Base-by-base conservation (phyloP, 192 early-diverging fungal species). In the Geosiphon pyriformis region DNA sequence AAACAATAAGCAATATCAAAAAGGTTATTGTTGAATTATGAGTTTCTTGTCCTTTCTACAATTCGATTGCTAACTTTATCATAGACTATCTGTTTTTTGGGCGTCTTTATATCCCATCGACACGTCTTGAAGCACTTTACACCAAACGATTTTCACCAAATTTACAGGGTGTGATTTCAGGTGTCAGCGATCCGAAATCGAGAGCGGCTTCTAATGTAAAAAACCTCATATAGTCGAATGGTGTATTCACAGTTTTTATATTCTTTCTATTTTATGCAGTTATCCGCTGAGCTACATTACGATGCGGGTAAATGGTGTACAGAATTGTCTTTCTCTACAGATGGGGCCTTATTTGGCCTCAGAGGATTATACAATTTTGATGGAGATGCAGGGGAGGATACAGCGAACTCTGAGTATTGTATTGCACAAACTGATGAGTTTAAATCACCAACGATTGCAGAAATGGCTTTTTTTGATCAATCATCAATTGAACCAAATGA, bases 311-410 rank as follows among this genome's bases (percentile, higher is more conserved):
- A 85, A 71, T 92, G 87, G 80, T 90, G 87, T 67, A 83, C 83
- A 10, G 92, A 94, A 67, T 67, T 85, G 22, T 89, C 83, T 25
- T 90, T 85, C 71, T 83, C 84, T 1, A 88, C 92, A 0, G 87
- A 88, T 46, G 90, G 90, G 71, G 83, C 81, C 20, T 74, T 96
- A 6, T 69, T 94, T 34, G 95, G 95, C 23, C 58, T 94, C 33
- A 88, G 89, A 61, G 86, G 84, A n/a, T 76, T 92, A 31, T 88
- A 91, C 65, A 88, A 87, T 67, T 85, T 95, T 72, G 82, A 85
- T 55, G 70, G 73, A 47, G 70, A 76, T 15, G 65, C 71, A 34
- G 70, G 67, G 27, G 61, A 69, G 2, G 71, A 65, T 1, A n/a
- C n/a, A n/a, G n/a, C n/a, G n/a, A n/a, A n/a, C n/a, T n/a, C n/a